A percentile compares a stretch with the other conserved stretches of the same genome.
Evolutionary conservation across 2,329 filamentous ascomycete genomes (phyloP).

Genomic region (Phaeoacremonium minimum): DNA sequence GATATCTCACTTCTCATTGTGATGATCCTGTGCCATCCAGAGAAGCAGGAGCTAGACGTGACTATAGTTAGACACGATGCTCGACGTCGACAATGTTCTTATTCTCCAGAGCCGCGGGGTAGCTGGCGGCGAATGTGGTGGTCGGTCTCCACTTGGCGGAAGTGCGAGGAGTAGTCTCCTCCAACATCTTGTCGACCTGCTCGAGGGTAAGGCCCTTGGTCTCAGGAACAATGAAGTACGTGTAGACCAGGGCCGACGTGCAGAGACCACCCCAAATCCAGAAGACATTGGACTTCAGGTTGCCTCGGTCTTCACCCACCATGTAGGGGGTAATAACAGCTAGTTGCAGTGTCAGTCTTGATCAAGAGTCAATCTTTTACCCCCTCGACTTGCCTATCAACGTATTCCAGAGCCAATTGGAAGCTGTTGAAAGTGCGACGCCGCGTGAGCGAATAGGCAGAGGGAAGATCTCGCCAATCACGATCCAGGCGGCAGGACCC

Average conservation of each 20-base stretch:
- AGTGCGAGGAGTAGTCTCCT: slow-evolving; percentile 74
- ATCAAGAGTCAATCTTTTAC: neutral
- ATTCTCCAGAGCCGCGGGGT: slow-evolving; percentile 40
- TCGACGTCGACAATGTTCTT: slow-evolving; percentile 18
- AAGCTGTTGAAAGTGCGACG: slow-evolving; percentile 80
- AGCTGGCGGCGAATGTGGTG: slow-evolving; percentile 59
- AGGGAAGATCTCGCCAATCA: slow-evolving; percentile 89
- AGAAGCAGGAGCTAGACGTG: neutral
- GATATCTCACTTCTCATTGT: neutral
- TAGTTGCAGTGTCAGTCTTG: slow-evolving; percentile 35
- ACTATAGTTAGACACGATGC: slow-evolving; percentile 6
- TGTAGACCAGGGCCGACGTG: slow-evolving; percentile 54
- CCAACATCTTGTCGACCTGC: slow-evolving; percentile 84
- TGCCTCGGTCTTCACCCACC: slow-evolving; percentile 53
- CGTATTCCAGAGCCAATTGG: slow-evolving; percentile 91
- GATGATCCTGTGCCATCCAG: too few relatives aligned
- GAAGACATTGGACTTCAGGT: slow-evolving; percentile 68
- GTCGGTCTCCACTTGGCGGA: slow-evolving; percentile 73
- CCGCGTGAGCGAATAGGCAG: slow-evolving; percentile 84
- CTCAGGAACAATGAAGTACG: slow-evolving; percentile 71
- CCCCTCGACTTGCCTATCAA: slow-evolving; percentile 40
- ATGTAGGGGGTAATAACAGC: slow-evolving; percentile 73
- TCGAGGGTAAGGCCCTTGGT: slow-evolving; percentile 74
- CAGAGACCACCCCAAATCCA: slow-evolving; percentile 72
- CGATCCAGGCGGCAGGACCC: slow-evolving; percentile 76